Base-by-base conservation (phyloP, 768 basidiomycete species). In the Xerocomellus intermedius region DNA sequence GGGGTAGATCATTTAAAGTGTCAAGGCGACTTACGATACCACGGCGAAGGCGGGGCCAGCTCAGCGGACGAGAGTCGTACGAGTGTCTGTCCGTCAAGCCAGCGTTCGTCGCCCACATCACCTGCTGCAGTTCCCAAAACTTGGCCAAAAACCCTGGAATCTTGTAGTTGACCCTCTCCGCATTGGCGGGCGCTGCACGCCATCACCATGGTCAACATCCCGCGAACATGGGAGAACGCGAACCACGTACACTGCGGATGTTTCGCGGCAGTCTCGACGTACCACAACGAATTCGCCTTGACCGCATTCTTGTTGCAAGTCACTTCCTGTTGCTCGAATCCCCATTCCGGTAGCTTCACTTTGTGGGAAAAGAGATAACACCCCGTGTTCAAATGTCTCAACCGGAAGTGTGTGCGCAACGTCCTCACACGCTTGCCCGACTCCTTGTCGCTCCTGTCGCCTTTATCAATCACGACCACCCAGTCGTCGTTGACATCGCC, bases 241-340 rank as follows among this genome's bases (percentile, higher is more conserved):
- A 21, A 61, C 8, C 42, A 81, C 91, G 65, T 68, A 95, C 89
- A 70, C 47, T 79, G 77, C 0, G 83, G 78, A 67, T 98, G 94
- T 26, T 64, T 77, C 45, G 48, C 52, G 21, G 89, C 82, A 2
- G 94, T 97, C 77, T 99, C 97, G 39, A 98, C 76, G 63, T 82
- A 93, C 97, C 97, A 98, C 56, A 98, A 68, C 30, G 94, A 94
- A 71, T 98, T 98, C 2, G 79, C 81, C 69, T 76, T 81, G 24
- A 88, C 88, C 13, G 97, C 95, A 63, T 98, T 96, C 80, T 94
- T 98, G 74, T 99, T 99, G 73, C 97, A 99, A 0, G 97, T 98
- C 48, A 99, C 97, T 67, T 99, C 97, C 69, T 99, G 97, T 71
- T 99, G 97, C 67, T 98, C 97, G 62, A 81, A 99, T 0, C 85